Evolutionary conservation across 148 eudicot genomes (phyloP).

Genomic region (Diospyros lotus): DNA sequence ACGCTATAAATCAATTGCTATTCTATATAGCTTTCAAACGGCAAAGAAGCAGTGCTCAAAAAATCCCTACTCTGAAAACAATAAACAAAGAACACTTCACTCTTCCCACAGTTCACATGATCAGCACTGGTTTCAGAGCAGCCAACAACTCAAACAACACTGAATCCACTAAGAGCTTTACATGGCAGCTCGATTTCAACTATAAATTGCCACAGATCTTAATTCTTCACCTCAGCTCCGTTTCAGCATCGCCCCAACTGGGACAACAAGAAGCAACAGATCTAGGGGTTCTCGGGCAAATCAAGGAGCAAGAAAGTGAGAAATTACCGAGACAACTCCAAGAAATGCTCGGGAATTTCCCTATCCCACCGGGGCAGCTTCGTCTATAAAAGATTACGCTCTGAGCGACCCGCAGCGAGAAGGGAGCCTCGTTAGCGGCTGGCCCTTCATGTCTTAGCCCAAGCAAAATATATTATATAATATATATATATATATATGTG

Average conservation of each 20-base stretch:
- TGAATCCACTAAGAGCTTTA: neutral
- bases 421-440: no score
- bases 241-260: neutral
- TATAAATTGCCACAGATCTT: neutral
- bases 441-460: no score
- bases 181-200: neutral
- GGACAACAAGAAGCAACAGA: neutral
- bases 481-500: no score
- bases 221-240: constrained; percentile 7
- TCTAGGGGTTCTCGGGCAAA: neutral
- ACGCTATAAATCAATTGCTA: neutral
- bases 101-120: neutral
- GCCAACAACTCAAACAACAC: neutral
- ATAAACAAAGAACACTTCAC: neutral
- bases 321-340: constrained; percentile 9
- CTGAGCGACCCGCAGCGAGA: no score
- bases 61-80: neutral
- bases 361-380: neutral
- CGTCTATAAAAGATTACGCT: no score
- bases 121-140: neutral
- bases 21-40: neutral
- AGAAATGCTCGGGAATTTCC: neutral
- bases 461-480: no score
- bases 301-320: constrained; percentile 1
- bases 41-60: neutral